phyloP scores from a whole-genome alignment of 139 green algal species.

The Zygnema circumcarinatum region DNA sequence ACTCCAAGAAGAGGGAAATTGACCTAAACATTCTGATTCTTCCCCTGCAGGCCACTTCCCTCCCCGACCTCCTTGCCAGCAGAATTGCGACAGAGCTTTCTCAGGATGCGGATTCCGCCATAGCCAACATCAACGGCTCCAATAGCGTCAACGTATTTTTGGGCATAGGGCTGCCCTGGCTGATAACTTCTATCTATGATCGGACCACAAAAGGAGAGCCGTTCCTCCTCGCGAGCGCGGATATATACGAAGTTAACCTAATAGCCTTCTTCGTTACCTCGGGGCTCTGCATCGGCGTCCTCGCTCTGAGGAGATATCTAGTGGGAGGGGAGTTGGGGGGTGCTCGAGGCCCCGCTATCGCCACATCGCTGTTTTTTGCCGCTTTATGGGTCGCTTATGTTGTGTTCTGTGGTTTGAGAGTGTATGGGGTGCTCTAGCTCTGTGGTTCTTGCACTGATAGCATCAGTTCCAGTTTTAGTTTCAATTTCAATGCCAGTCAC shows the following conservation, averaged over 20 bases:
- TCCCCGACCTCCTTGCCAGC: slow-evolving; percentile 49
- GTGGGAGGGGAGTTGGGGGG: slow-evolving; percentile 25
- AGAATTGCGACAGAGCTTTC: slow-evolving; percentile 33
- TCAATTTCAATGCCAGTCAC: neutral
- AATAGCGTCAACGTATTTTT: slow-evolving; percentile 54
- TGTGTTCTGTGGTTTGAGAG: slow-evolving; percentile 16
- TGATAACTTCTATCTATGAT: slow-evolving; percentile 42
- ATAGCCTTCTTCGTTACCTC: slow-evolving; percentile 30
- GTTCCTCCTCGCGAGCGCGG: neutral
- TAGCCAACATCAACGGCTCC: slow-evolving; percentile 51
- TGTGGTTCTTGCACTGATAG: neutral
- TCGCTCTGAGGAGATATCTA: slow-evolving; percentile 9
- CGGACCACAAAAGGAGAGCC: too few species aligned
- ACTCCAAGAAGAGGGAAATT: too few species aligned
- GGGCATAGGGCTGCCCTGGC: slow-evolving; percentile 46
- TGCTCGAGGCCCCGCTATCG: neutral
- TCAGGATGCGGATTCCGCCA: slow-evolving; percentile 35
- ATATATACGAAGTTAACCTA: slow-evolving; percentile 19
- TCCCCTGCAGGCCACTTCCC: slow-evolving; percentile 33
- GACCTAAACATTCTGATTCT: too few species aligned
- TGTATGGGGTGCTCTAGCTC: neutral
- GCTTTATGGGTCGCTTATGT: slow-evolving; percentile 23
- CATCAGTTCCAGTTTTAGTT: neutral
- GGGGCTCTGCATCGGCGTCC: slow-evolving; percentile 1
- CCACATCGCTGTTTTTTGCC: neutral